phyloP scores from a whole-genome alignment of 208 protist genomes.

The Wallacemonas sp. region DNA sequence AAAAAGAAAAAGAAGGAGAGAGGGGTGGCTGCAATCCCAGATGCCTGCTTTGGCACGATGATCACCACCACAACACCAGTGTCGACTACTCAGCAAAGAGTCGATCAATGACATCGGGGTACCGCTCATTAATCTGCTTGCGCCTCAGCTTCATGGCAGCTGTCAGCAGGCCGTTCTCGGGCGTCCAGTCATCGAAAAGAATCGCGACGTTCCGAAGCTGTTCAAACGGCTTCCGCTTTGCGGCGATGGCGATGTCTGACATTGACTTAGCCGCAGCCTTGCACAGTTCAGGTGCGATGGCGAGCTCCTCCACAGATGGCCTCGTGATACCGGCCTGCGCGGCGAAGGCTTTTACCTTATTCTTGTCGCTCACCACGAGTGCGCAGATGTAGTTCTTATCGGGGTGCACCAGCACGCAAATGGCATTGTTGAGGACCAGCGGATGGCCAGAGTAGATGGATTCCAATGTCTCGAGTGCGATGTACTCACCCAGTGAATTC shows the following conservation, averaged over 20 bases:
- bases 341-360: conserved; percentile 45
- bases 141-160: conserved; percentile 80
- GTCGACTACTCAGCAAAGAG: conserved; percentile 37
- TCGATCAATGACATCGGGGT: conserved; percentile 39
- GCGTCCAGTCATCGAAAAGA: conserved; percentile 69
- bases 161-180: conserved; percentile 71
- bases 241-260: background rate
- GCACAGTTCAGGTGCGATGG: conserved; percentile 1
- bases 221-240: conserved; percentile 48
- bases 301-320: background rate
- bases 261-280: conserved; percentile 7
- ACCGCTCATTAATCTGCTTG: conserved; percentile 42
- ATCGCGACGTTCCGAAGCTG: conserved; percentile 31
- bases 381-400: conserved; percentile 69
- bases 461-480: conserved; percentile 85
- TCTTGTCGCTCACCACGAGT: conserved; percentile 51
- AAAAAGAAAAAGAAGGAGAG: background rate
- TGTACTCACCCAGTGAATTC: conserved; percentile 91
- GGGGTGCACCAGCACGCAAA: conserved; percentile 81
- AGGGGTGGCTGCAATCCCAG: background rate
- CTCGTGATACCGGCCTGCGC: conserved; percentile 26
- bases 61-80: conserved; percentile 1
- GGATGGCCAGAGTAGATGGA: conserved; percentile 60
- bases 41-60: background rate
- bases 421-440: conserved; percentile 62